Percentiles rank a stretch among this genome's conserved stretches.
Conservation (phyloP, 352 stramenopile species). For the Phytophthora citricola region DNA sequence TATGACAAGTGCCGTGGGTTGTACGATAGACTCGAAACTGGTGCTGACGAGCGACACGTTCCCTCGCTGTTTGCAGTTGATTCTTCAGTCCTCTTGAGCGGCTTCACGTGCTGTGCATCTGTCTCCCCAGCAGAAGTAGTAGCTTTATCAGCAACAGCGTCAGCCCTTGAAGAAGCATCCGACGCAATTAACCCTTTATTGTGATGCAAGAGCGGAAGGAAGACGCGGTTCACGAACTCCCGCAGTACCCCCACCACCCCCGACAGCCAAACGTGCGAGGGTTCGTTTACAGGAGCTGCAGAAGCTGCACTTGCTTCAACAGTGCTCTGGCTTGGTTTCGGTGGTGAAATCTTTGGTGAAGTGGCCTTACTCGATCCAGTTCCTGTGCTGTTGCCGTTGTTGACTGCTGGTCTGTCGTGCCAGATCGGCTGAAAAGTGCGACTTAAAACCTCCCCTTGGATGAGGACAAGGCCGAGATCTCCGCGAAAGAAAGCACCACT, state of each 20-base stretch:
- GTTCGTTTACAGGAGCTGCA: not conserved
- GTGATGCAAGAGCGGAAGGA: slow-evolving; percentile 40
- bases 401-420: slow-evolving; percentile 24
- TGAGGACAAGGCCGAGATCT: slow-evolving; percentile 23
- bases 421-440: slow-evolving; percentile 46
- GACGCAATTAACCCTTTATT: not conserved
- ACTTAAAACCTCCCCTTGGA: slow-evolving; percentile 50
- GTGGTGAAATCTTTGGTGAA: not conserved
- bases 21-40: slow-evolving; percentile 33
- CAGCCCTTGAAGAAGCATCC: slow-evolving; percentile 1
- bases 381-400: slow-evolving; percentile 4
- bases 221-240: slow-evolving; percentile 40
- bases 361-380: slow-evolving; percentile 5
- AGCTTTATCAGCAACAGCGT: not conserved
- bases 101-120: not conserved
- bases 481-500: slow-evolving; percentile 64
- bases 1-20: slow-evolving; percentile 78
- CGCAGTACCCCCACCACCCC: slow-evolving; percentile 23
- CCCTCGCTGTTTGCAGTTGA: not conserved
- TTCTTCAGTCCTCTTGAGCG: not conserved
- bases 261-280: slow-evolving; percentile 19
- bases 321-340: not conserved
- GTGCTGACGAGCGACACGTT: not conserved
- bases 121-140: not conserved
- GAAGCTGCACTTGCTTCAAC: not conserved